Base-by-base conservation (phyloP, 371 early-diverging fungal genomes). In the Syncephalastrum sp. region DNA sequence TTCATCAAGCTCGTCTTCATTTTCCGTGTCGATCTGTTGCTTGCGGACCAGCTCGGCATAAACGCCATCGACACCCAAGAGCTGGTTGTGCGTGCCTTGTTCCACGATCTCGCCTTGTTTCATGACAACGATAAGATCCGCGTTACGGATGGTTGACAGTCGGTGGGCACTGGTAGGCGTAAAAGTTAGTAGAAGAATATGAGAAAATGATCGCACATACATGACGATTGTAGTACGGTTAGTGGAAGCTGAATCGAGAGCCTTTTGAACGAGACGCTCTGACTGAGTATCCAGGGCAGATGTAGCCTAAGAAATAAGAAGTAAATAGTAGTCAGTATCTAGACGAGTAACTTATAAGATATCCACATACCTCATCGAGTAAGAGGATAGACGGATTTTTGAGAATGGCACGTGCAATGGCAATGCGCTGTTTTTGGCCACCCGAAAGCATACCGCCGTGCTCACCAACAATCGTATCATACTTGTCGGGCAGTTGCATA, bases 171-270 rank as follows among this genome's bases (percentile, higher is more conserved):
- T 87, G 4, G 93, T 83, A 33, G 97, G 2, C 21, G 21, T 81
- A 3, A 93, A 93, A 0, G 94, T 82, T 82, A 15, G 64, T 43
- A 13, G 88, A 50, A 0, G 0, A 65, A 97, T 90, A 5, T 10
- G 10, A 33, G 38, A 33, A 33, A 27, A 7, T 5, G 7, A 57
- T 33, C 3, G 7, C 10, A 33, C 38, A 10, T 33, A 33, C 25
- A 96, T 88, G 7, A 93, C 86, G 27, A 98, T 81, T 4, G 94
- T 93, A 1, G 94, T 93, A 14, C 94, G 75, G 42, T 85, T 82
- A 16, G 63, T 45, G 15, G 88, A 49, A 3, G 92, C 93, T 3
- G 57, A 64, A 43, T 93, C 93, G 17, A 91, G 66, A 6, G 90
- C 90, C 15, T 56, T 67, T 63, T 91, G 91, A 1, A 92, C 91